Conservation (phyloP, 1,139 yeast species). For the Nakaseomyces glabratus region DNA sequence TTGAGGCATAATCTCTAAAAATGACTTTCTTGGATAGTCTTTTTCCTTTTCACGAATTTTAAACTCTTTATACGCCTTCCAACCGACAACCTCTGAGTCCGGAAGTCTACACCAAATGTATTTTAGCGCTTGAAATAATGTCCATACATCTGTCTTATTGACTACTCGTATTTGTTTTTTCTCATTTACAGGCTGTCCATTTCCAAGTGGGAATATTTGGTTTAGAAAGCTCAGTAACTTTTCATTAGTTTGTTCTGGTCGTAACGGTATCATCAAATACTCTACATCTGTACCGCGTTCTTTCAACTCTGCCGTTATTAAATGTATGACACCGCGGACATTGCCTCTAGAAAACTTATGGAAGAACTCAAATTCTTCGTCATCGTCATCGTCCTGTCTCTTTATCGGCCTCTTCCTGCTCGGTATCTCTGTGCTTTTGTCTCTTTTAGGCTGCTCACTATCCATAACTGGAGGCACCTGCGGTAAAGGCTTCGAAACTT, state of each 20-base stretch:
- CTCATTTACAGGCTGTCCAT: constrained; percentile 35
- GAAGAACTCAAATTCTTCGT: constrained; percentile 33
- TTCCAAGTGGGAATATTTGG: constrained; percentile 46
- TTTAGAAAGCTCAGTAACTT: constrained; percentile 46
- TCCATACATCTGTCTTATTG: constrained; percentile 48
- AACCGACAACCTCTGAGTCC: constrained; percentile 70
- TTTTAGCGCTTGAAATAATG: constrained; percentile 63
- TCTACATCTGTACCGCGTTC: constrained; percentile 45
- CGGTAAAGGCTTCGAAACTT: constrained; percentile 14
- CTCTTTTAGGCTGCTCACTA: background rate
- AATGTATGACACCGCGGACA: constrained; percentile 54
- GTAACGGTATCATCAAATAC: constrained; percentile 57
- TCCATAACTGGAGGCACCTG: constrained; percentile 5
- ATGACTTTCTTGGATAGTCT: constrained; percentile 61
- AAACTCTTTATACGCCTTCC: constrained; percentile 73
- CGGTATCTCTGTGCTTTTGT: constrained; percentile 1
- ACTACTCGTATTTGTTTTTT: constrained; percentile 36
- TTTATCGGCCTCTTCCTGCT: constrained; percentile 1
- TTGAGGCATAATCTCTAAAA: constrained; percentile 72
- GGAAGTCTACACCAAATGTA: constrained; percentile 84
- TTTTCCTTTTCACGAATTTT: constrained; percentile 55
- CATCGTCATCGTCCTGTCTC: constrained; percentile 13
- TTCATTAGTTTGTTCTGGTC: constrained; percentile 54
- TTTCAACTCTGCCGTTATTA: constrained; percentile 58
- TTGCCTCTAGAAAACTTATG: constrained; percentile 55